Percentiles rank a stretch among this genome's conserved stretches.
phyloP scores from a whole-genome alignment of 2,329 filamentous ascomycete genomes.

The Aspergillus ustus region DNA sequence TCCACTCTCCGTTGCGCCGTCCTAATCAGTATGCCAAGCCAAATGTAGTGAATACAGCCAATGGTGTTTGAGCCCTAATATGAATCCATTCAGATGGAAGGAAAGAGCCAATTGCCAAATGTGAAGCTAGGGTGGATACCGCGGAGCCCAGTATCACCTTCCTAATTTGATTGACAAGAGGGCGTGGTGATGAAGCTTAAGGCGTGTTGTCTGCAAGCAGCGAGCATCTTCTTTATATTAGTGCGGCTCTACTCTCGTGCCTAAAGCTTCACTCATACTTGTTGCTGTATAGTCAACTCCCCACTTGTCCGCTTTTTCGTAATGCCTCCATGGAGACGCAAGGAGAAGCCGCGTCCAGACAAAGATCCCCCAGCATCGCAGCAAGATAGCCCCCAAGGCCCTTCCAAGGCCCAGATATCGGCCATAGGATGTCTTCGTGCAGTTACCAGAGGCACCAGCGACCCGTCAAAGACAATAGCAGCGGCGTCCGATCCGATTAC shows the following conservation, averaged over 20 bases:
- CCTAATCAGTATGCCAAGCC: background rate
- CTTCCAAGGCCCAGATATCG: slow-evolving; percentile 10
- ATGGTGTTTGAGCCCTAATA: background rate
- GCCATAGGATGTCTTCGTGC: slow-evolving; percentile 24
- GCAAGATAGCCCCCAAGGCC: slow-evolving; percentile 9
- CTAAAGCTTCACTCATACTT: background rate
- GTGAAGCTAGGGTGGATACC: background rate
- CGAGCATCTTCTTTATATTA: background rate
- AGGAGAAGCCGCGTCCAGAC: slow-evolving; percentile 19
- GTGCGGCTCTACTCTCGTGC: background rate
- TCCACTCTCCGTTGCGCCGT: background rate
- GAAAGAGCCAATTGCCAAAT: background rate
- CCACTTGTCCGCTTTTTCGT: background rate
- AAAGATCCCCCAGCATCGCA: slow-evolving; percentile 16
- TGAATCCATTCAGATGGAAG: background rate
- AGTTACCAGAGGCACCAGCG: slow-evolving; percentile 21
- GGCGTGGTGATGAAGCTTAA: too few relatives aligned
- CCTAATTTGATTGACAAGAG: background rate
- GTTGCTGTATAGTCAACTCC: background rate
- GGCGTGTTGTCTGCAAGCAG: too few relatives aligned
- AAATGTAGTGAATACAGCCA: background rate
- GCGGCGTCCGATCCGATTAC: background rate
- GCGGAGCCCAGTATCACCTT: background rate
- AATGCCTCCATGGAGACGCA: slow-evolving; percentile 32
- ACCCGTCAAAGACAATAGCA: slow-evolving; percentile 8